These are phyloP conservation scores for Grammothele lineata DNA, from an alignment of 768 basidiomycete species.

Conservation along the genomic window DNA sequence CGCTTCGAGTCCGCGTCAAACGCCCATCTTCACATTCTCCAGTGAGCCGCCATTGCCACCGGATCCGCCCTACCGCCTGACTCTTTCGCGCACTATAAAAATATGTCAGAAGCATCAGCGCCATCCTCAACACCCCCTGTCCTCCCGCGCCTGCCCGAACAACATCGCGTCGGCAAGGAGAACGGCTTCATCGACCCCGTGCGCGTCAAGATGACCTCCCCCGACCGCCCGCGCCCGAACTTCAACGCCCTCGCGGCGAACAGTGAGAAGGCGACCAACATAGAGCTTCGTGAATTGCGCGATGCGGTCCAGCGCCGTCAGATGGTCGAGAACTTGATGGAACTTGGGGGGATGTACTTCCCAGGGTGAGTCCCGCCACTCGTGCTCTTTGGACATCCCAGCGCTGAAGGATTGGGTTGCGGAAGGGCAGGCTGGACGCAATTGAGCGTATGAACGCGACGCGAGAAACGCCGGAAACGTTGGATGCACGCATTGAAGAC, in stretches of 20 bases:
- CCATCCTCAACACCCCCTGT: too few relatives aligned
- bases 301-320: slow-evolving; percentile 18
- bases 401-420: neutral
- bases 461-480: slow-evolving; percentile 10
- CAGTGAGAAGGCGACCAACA: neutral
- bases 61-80: too few relatives aligned
- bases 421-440: slow-evolving; percentile 15
- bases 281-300: slow-evolving; percentile 11
- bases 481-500: slow-evolving; percentile 15
- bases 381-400: neutral
- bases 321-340: slow-evolving; percentile 20
- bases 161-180: too few relatives aligned
- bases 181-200: slow-evolving; percentile 9
- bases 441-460: slow-evolving; percentile 14
- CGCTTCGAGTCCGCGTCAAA: too few relatives aligned
- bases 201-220: slow-evolving; percentile 3
- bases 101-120: too few relatives aligned
- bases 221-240: slow-evolving; percentile 6
- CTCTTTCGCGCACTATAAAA: too few relatives aligned
- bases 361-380: slow-evolving; percentile 19
- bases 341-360: slow-evolving; percentile 21
- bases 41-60: too few relatives aligned
- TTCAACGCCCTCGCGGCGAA: slow-evolving; percentile 10
- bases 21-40: too few relatives aligned
- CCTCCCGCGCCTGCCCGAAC: too few relatives aligned